Base-by-base conservation (phyloP, 2,329 filamentous ascomycete genomes). In the Davidsoniella virescens region DNA sequence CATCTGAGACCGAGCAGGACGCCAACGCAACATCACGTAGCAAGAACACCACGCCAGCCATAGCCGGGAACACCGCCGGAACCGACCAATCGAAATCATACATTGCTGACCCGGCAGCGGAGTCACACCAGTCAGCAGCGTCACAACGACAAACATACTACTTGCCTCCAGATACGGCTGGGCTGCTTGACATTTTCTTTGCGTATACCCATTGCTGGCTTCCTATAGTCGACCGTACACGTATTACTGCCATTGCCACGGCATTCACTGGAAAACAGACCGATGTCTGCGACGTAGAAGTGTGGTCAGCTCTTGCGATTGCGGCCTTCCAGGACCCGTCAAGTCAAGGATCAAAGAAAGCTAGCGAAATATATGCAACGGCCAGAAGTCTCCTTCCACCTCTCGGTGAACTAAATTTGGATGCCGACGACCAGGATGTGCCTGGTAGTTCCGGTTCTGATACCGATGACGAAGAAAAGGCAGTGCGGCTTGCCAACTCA, bases 171-270 rank as follows among this genome's bases (percentile, higher is more conserved):
- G 71, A 75, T 57, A 75, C 71, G 59, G 78, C 70, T 66, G 67
- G 71, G 2, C 68, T 87, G 3, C 65, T 87, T 38, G 80, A 87
- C 56, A 70, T 82, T 4, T 87, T 86, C 60, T 83, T 85, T 53
- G 75, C 81, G 1, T 85, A 84, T 57, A 84, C 80, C 0, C 81
- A 87, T 60, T 78, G 74, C 49, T 88, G 84, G 84, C 70, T 88
- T 23, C 84, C 84, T 0, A 78, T 88, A 23, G 67, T 82, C 9
- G 79, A 86, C 55, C 82, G 79, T 54, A 73, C 81, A 45, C 70
- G 73, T 40, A 65, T 84, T 4, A 65, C 81, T 46, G 69, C 57
- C 51, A 68, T 60, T 52, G 73, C 65, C 0, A 62, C 67, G 38
- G 60, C 61, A 6, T 76, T 75, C 29, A 58, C 64, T 23, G 43